Base-by-base conservation (phyloP, 2,329 filamentous ascomycete species). In the Paecilomyces variotii region DNA sequence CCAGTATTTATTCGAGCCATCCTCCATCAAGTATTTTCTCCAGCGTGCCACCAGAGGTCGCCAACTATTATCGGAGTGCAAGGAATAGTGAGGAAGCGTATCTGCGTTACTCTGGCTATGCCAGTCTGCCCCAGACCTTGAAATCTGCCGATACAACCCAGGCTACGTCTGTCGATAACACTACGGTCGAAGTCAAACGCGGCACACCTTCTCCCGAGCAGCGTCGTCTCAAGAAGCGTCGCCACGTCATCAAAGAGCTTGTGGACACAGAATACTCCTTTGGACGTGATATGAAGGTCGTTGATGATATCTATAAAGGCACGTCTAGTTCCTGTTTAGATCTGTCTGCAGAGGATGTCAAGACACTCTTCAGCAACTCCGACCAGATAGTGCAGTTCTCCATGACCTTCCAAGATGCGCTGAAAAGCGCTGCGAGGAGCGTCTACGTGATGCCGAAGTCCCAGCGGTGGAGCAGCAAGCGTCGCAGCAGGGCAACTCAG, bases 301-400 rank as follows among this genome's bases (percentile, higher is more conserved):
- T 96, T 2, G 91, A 96, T 68, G 92, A 97, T 69, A 97, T 99
- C 57, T 99, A 97, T 80, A 96, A 95, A 74, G 91, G 90, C 51
- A 97, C 94, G 0, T 90, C 91, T 0, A 86, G 89, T 64, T 88
- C 89, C 10, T 91, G 89, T 58, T 85, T 90, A 7, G 85, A 91
- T 62, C 83, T 97, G 28, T 90, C 89, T 51, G 79, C 84, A 50
- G 89, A 93, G 63, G 96, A 96, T 62, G 87, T 95, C 67, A 96
- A 92, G 70, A 82, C 89, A 11, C 85, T 99, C 14, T 99, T 99
- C 73, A 88, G 91, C 62, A 99, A 99, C 69, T 92, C 89, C 3
- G 89, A 94, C 66, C 89, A 96, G 67, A 87, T 99, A 58, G 90
- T 96, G 61, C 83, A 85, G 30, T 97, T 99, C 66, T 92, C 95